Evolutionary conservation across 2,329 filamentous ascomycete genomes (phyloP), one percentile per base, ranked within the genome.

Genomic region (Zelopaecilomyces penicillatus): DNA sequence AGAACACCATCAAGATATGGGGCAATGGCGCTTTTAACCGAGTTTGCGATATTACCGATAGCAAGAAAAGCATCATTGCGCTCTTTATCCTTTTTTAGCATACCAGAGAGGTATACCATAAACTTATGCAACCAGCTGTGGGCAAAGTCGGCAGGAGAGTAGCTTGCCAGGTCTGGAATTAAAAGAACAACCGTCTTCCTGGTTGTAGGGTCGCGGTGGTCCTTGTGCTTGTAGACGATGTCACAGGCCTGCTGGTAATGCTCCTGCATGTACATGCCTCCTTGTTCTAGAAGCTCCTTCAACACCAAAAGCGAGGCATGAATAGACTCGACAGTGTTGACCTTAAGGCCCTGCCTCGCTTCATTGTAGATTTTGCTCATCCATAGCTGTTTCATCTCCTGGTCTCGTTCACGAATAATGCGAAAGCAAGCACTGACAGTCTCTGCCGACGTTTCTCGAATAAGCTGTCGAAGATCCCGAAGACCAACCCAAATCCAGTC

Each of bases 191-290:
- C 85, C 5, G 95, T 94, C 56, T 86, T 85, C 44, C 91, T 79
- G 54, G 97, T 93, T 32, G 89, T 85, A 4, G 81, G 71, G 55
- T 98, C 94, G 43, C 87, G 81, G 56, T 97, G 88, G 55, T 98
- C 93, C 64, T 95, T 95, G 63, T 95, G 87, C 50, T 86, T 85
- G 52, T 91, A 82, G 32, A 96, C 87, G 51, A 93, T 90, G 50
- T 98, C 93, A 62, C 91, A 97, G 8, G 88, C 84, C 55, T 95
- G 87, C 47, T 84, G 80, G 64, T 97, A 98, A 60, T 90, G 82
- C 34, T 90, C 87, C 57, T 95, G 89, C 93, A 98, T 97, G 65
- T 95, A 98, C 91, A 98, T 98, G 55, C 89, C 90, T 43, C 93
- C 93, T 62, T 95, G 91, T 51, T 93, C 80, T 12, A 98, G 79